Conservation (phyloP, 208 protist species). For the Trypanosoma mega region DNA sequence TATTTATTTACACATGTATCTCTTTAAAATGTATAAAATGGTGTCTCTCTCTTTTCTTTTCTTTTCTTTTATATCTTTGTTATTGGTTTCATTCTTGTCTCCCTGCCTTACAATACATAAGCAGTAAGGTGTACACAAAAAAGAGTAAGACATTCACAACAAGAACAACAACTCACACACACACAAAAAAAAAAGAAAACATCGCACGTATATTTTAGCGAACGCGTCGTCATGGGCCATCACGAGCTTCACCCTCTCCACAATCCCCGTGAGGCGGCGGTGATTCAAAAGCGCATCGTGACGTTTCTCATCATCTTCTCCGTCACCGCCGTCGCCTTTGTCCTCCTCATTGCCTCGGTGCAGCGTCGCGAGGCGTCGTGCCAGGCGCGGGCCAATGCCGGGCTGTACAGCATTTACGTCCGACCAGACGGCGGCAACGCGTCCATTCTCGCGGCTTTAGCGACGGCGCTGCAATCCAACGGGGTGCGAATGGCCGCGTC, state of each 20-base stretch:
- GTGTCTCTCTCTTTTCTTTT: no score
- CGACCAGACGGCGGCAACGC: constrained; percentile 20
- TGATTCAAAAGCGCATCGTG: constrained; percentile 53
- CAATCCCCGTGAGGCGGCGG: constrained; percentile 41
- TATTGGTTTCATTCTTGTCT: no score
- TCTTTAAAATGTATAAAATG: no score
- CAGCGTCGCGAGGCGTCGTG: constrained; percentile 57
- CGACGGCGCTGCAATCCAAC: neutral
- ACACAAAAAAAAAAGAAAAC: no score
- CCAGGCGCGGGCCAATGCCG: constrained; percentile 65
- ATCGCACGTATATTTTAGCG: no score
- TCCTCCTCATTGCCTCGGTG: constrained; percentile 61
- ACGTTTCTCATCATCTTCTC: constrained; percentile 78
- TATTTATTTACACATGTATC: no score
- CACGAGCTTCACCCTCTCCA: constrained; percentile 32
- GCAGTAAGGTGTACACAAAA: no score
- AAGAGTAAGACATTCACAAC: no score
- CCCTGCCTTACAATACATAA: no score
- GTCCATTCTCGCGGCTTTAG: constrained; percentile 24
- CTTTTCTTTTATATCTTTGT: no score
- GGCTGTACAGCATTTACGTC: constrained; percentile 37
- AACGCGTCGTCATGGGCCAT: constrained; percentile 35
- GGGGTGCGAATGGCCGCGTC: constrained; percentile 6
- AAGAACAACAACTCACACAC: no score
- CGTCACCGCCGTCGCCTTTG: constrained; percentile 50